These are phyloP conservation scores for Immersiella caudata DNA, from an alignment of 495 filamentous ascomycete species.

Conservation along the genomic window DNA sequence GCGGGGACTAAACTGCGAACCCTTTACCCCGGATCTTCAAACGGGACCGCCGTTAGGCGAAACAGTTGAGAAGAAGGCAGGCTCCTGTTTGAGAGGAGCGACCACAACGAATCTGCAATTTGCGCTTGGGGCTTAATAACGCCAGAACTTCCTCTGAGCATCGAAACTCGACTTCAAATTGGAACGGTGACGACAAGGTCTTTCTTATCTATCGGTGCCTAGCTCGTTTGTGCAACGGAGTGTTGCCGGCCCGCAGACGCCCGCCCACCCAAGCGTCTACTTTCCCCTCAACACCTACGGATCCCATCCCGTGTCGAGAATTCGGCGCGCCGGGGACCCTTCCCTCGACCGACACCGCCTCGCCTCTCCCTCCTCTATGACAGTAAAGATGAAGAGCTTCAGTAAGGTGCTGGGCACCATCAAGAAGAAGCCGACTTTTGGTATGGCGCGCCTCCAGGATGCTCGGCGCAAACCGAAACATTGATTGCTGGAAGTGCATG, in stretches of 20 bases:
- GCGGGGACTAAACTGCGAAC: not conserved
- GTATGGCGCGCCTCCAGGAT: constrained; percentile 30
- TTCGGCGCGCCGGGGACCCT: not conserved
- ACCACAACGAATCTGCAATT: not conserved
- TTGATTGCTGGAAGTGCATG: not conserved
- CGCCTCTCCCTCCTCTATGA: not conserved
- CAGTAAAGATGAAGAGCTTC: constrained; percentile 52
- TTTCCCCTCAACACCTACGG: not conserved
- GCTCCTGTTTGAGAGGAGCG: not conserved
- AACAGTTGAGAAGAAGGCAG: constrained; percentile 1
- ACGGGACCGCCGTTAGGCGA: constrained; percentile 15
- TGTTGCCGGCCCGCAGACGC: not conserved
- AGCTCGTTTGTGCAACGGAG: not conserved
- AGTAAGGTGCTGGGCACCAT: constrained; percentile 58
- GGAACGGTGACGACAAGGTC: too few relatives aligned
- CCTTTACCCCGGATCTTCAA: constrained; percentile 21
- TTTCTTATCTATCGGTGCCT: not conserved
- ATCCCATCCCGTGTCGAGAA: not conserved
- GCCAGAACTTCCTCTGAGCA: not conserved
- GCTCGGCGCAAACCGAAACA: not conserved
- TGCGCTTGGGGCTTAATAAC: not conserved
- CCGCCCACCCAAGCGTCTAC: constrained; percentile 1
- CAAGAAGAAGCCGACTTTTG: constrained; percentile 45
- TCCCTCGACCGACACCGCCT: not conserved
- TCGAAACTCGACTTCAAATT: not conserved